Evolutionary conservation across 129 eudicot genomes (phyloP).

Genomic region (Arctium lappa): DNA sequence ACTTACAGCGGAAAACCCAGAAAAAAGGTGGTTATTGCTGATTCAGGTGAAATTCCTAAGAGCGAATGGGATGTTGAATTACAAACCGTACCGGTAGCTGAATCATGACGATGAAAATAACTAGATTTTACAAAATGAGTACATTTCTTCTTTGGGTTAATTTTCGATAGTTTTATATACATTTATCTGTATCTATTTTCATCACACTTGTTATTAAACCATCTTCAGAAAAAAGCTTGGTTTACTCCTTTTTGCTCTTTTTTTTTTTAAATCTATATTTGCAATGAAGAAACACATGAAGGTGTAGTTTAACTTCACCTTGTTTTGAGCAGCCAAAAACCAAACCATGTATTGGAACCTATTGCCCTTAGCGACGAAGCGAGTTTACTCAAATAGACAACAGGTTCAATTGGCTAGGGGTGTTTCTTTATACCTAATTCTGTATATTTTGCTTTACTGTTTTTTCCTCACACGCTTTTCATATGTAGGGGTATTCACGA

Average conservation of each 20-base stretch:
- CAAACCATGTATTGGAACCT: too few relatives aligned
- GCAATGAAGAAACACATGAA: too few relatives aligned
- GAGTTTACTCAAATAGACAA: too few relatives aligned
- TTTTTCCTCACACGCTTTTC: too few relatives aligned
- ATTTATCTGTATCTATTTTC: constrained; percentile 33
- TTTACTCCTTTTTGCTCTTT: constrained; percentile 6
- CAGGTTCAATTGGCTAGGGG: too few relatives aligned
- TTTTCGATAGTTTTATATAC: constrained; percentile 15
- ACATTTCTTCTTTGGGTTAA: not conserved
- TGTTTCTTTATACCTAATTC: too few relatives aligned
- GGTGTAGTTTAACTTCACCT: too few relatives aligned
- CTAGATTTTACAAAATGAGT: constrained; percentile 22
- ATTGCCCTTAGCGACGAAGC: too few relatives aligned
- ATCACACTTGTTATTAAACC: not conserved
- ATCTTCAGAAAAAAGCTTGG: constrained; percentile 10
- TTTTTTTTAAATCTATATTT: not conserved
- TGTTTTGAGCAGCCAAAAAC: too few relatives aligned
- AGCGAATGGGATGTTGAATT: constrained; percentile 67
- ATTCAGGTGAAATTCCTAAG: constrained; percentile 80
- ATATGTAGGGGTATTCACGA: too few relatives aligned
- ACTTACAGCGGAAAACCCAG: constrained; percentile 94
- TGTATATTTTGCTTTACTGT: too few relatives aligned
- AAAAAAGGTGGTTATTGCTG: constrained; percentile 75
- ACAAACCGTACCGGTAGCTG: constrained; percentile 10
- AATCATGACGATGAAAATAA: constrained; percentile 32